Evolutionary conservation across 2,329 filamentous ascomycete genomes (phyloP).

Genomic region (Septoria linicola): DNA sequence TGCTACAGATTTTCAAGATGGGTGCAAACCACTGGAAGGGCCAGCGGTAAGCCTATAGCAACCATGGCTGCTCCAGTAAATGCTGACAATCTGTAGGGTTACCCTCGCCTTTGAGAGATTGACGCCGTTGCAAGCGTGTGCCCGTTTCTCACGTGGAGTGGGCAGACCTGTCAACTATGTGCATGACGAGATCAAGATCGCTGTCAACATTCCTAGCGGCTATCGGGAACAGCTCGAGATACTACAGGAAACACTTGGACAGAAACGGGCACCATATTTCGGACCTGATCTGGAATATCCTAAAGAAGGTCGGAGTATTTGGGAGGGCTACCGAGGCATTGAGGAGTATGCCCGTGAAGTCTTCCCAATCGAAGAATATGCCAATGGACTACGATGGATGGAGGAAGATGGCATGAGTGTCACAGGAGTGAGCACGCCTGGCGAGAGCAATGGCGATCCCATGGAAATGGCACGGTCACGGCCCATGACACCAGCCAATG

Average conservation of each 20-base stretch:
- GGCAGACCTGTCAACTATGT: constrained; percentile 76
- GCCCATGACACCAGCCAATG: constrained; percentile 33
- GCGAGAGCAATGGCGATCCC: constrained; percentile 24
- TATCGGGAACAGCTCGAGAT: constrained; percentile 83
- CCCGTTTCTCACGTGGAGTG: constrained; percentile 74
- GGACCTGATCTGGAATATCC: constrained; percentile 63
- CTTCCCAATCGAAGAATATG: constrained; percentile 90
- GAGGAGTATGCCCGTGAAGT: constrained; percentile 95
- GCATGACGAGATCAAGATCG: constrained; percentile 75
- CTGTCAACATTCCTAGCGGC: constrained; percentile 79
- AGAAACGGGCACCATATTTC: constrained; percentile 62
- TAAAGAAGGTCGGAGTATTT: constrained; percentile 73
- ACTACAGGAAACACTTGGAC: constrained; percentile 60
- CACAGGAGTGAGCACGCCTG: constrained; percentile 21
- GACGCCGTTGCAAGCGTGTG: constrained; percentile 77
- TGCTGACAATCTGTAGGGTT: constrained; percentile 55
- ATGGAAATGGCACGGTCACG: constrained; percentile 24
- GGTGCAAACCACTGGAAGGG: constrained; percentile 81
- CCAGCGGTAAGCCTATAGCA: constrained; percentile 54
- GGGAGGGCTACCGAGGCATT: constrained; percentile 86
- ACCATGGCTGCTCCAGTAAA: neutral
- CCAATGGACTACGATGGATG: constrained; percentile 96
- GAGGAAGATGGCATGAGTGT: constrained; percentile 43
- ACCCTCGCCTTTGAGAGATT: constrained; percentile 89
- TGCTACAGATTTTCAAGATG: constrained; percentile 94